Evolutionary conservation across 495 filamentous ascomycete genomes (phyloP), one percentile per base, ranked within the genome.

Genomic region (Penicillium lividum): DNA sequence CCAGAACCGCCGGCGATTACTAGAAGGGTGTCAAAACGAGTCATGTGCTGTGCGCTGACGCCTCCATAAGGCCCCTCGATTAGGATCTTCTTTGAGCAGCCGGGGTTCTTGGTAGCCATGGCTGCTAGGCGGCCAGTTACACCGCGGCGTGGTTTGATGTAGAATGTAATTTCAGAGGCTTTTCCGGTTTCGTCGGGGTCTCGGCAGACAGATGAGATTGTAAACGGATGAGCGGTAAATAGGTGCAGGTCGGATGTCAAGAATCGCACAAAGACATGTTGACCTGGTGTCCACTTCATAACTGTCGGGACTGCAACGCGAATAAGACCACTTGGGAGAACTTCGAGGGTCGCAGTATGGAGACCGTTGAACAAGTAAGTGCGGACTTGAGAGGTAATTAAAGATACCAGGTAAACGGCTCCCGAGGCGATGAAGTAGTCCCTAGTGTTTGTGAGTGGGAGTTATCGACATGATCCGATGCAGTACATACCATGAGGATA

Each of bases 371-470:
- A 66, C 55, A 82, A 62, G 46, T 68, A 76, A 3, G 78, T 81
- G 34, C 79, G 73, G 43, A 73, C 47, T n/a, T 73, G 73, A 0
- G 78, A 60, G 40, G 76, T 70, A 38, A 78, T 43, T 28, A 80
- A 70, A 7, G 73, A 77, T 3, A 69, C 30, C 6, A 77, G 49
- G 65, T 84, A 86, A 25, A 87, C 60, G 2, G 72, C 70, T 0
- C 67, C 80, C 0, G 79, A 75, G 6, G 82, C 81, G 61, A 86
- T 83, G 59, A 86, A 86, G 62, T 87, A 88, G 61, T 85, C 81
- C 77, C 76, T 80, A 51, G 33, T 33, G 15, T 33, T 34, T 57
- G 48, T 64, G 43, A 64, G 45, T 45, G 11, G 25, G n/a, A 16
- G 10, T 18, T 38, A 18, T 16, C 53, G 48, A 16, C 36, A 18